phyloP scores from a whole-genome alignment of 305 asterid species.

The Fraxinus floribunda region DNA sequence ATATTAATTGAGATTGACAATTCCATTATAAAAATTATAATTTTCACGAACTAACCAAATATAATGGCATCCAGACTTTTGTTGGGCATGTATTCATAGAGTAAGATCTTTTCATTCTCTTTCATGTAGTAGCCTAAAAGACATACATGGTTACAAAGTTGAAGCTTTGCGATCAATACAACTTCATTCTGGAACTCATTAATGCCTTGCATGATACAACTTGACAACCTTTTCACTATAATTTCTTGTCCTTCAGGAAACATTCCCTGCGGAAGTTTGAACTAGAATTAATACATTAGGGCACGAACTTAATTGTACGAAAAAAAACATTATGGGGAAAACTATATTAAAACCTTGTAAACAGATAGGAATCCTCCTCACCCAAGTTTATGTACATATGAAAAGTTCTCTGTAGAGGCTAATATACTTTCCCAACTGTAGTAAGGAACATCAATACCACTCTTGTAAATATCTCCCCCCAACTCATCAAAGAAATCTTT shows the following conservation, averaged over 20 bases:
- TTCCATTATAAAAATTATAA: not conserved
- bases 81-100: not conserved
- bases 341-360: constrained; percentile 42
- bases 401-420: not conserved
- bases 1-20: not conserved
- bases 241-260: no score
- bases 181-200: no score
- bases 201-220: no score
- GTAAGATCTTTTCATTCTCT: no score
- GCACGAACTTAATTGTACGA: no score
- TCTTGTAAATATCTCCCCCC: constrained; percentile 34
- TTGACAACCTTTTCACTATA: no score
- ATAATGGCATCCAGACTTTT: not conserved
- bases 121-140: no score
- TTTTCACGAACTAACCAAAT: constrained; percentile 52
- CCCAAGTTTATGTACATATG: not conserved
- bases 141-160: no score
- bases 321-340: not conserved
- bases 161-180: no score
- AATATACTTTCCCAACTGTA: not conserved
- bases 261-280: no score
- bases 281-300: no score
- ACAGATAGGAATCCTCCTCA: constrained; percentile 75
- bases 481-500: constrained; percentile 64
- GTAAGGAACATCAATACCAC: not conserved